These are phyloP conservation scores for Suillus alpinus DNA, from an alignment of 768 basidiomycete genomes.

Conservation along the genomic window DNA sequence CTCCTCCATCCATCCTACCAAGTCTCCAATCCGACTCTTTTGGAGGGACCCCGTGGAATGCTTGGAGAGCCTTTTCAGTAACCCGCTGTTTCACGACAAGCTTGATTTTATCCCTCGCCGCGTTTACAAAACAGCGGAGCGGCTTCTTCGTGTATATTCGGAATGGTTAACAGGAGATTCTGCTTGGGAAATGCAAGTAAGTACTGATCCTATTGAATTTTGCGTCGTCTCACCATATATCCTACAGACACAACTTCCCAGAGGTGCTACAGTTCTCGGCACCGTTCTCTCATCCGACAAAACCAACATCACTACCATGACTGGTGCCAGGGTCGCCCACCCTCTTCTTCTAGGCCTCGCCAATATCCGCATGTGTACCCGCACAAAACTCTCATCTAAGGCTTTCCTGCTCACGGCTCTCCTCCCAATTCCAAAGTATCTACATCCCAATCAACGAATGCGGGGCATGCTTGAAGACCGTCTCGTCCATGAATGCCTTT, in stretches of 20 bases:
- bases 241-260: conserved; percentile 14
- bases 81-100: conserved; percentile 18
- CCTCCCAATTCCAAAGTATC: conserved; percentile 28
- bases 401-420: conserved; percentile 24
- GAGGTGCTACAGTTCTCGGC: conserved; percentile 21
- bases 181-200: conserved; percentile 27
- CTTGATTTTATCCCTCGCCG: conserved; percentile 19
- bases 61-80: conserved; percentile 16
- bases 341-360: conserved; percentile 29
- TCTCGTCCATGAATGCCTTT: conserved; percentile 22
- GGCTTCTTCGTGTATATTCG: conserved; percentile 11
- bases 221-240: not conserved
- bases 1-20: conserved; percentile 14
- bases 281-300: conserved; percentile 31
- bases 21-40: conserved; percentile 18
- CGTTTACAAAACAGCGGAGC: conserved; percentile 8
- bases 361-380: conserved; percentile 27
- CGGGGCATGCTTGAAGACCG: conserved; percentile 22
- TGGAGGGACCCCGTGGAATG: conserved; percentile 26
- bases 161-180: conserved; percentile 25
- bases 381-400: conserved; percentile 26
- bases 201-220: conserved; percentile 4
- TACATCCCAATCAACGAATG: conserved; percentile 14
- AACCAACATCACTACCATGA: conserved; percentile 30
- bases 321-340: conserved; percentile 27